Conservation (phyloP, 345 rosid species). For the Punica granatum region DNA sequence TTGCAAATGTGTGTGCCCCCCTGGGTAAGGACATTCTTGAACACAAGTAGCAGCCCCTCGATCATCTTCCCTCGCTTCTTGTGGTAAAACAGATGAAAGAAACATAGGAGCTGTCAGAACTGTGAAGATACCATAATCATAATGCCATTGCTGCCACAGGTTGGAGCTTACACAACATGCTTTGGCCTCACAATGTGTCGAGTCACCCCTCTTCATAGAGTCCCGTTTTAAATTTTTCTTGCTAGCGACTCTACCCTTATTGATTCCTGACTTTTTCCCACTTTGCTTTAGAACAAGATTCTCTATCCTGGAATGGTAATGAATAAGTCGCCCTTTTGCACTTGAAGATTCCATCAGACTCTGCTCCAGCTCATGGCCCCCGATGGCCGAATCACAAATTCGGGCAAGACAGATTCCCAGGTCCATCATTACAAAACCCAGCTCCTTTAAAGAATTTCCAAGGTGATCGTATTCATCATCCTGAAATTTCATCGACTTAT, state of each 20-base stretch:
- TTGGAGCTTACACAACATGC: constrained; percentile 18
- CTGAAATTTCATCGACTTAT: constrained; percentile 9
- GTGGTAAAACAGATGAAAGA: constrained; percentile 21
- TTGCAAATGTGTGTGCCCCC: constrained; percentile 45
- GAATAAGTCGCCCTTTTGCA: constrained; percentile 84
- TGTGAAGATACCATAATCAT: constrained; percentile 87
- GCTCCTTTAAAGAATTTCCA: constrained; percentile 41
- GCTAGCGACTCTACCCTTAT: constrained; percentile 20
- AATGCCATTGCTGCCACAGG: constrained; percentile 97
- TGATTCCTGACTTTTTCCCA: constrained; percentile 22
- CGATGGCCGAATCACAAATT: constrained; percentile 64
- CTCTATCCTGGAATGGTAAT: constrained; percentile 70
- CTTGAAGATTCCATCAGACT: constrained; percentile 63
- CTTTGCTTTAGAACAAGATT: constrained; percentile 20
- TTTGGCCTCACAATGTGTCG: constrained; percentile 5
- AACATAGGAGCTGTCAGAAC: constrained; percentile 81
- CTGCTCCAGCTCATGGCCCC: constrained; percentile 58
- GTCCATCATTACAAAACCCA: constrained; percentile 76
- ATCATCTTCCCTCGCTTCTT: constrained; percentile 11
- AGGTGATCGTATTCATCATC: constrained; percentile 45
- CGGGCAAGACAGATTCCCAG: constrained; percentile 61
- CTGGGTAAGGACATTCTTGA: constrained; percentile 36
- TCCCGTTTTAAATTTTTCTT: constrained; percentile 14
- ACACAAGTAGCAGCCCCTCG: constrained; percentile 9
- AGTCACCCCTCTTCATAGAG: background rate